Conservation (phyloP, 139 green algal species). For the Desmodesmus armatus region DNA sequence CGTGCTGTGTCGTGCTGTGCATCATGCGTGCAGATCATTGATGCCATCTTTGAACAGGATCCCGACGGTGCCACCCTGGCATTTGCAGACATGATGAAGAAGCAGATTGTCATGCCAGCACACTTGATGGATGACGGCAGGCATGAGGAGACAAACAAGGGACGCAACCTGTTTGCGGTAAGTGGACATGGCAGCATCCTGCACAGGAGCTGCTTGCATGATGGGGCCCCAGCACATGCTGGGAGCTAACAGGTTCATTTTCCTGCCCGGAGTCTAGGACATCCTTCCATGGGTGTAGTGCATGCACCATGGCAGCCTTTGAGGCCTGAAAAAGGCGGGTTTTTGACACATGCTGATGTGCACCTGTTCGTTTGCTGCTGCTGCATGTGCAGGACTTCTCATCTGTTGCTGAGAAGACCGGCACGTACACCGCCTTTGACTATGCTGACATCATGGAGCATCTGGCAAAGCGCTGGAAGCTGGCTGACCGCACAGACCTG, state of each 20-base stretch:
- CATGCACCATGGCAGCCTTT: not conserved
- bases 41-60: constrained; percentile 92
- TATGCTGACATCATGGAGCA: constrained; percentile 97
- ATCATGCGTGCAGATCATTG: constrained; percentile 79
- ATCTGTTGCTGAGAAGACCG: constrained; percentile 89
- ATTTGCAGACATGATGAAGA: constrained; percentile 99
- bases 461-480: constrained; percentile 75
- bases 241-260: too few species aligned
- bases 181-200: not conserved
- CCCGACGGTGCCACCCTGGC: constrained; percentile 89
- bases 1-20: too few species aligned
- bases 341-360: too few species aligned
- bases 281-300: too few species aligned
- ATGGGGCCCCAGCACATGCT: too few species aligned
- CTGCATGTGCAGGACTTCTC: constrained; percentile 87
- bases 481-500: constrained; percentile 48
- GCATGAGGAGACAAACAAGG: constrained; percentile 77
- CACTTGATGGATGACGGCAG: constrained; percentile 96
- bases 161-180: constrained; percentile 86
- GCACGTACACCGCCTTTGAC: constrained; percentile 89
- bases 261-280: too few species aligned
- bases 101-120: constrained; percentile 99
- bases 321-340: not conserved
- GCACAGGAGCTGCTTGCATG: not conserved
- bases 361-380: not conserved